Base-by-base conservation (phyloP, 2,329 filamentous ascomycete genomes). In the Apiospora pterosperma region DNA sequence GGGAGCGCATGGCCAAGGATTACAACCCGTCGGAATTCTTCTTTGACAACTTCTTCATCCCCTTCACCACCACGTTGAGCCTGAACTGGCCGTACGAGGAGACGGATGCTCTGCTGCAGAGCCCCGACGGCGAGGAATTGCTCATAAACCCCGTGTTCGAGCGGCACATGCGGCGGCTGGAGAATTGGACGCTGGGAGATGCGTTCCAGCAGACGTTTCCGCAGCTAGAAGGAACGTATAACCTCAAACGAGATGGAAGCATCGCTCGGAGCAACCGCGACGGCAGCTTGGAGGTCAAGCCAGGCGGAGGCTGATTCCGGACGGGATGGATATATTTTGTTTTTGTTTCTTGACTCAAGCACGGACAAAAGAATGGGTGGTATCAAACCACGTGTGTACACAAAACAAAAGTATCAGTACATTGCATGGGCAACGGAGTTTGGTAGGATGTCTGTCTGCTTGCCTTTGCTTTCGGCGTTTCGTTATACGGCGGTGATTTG, bases 111-210 rank as follows among this genome's bases (percentile, higher is more conserved):
- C 80, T 97, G 31, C 78, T 92, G 31, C 81, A 84, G 63, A 81
- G 84, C 31, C 81, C 84, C 0, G 83, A 82, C 4, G 79, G 79
- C 5, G 87, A 90, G 10, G 90, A 93, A 71, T 81, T 93, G 66
- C 83, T 91, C 68, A 92, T 97, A 67, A 97, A 96, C 68, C 93
- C 93, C 0, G 91, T 92, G 0, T 97, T 97, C 75, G 92, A 96
- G 77, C 83, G 88, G 41, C 93, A 97, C 75, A 74, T 97, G 60
- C 79, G 90, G 3, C 84, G 91, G 52, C 73, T 93, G 42, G 85
- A 89, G 65, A 97, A 97, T 72, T 97, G 94, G 93, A 90, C 87
- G 65, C 74, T 97, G 1, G 93, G 93, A 0, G 84, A 86, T 5
- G 81, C 82, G 1, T 96, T 96, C 76, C 83, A 84, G 25, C 82